Percentiles rank a stretch among this genome's conserved stretches.
phyloP scores from a whole-genome alignment of 108 stramenopile genomes.

The Schizochytrium sp. region DNA sequence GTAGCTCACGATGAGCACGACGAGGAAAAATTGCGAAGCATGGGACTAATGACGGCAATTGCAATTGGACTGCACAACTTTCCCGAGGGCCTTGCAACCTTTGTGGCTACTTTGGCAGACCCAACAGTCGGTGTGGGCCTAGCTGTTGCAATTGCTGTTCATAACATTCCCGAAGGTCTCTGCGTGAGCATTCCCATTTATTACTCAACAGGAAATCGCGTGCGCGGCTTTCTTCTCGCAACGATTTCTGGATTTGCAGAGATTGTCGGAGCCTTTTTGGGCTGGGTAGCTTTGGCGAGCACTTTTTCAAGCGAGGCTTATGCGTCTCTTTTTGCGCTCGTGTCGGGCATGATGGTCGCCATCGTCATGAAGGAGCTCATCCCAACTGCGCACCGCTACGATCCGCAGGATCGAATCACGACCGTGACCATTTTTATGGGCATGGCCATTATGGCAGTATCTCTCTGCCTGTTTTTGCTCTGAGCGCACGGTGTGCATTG shows the following conservation, averaged over 20 bases:
- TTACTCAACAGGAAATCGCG: slow-evolving; percentile 69
- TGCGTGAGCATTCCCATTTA: slow-evolving; percentile 78
- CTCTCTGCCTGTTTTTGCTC: slow-evolving; percentile 67
- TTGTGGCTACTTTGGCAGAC: slow-evolving; percentile 62
- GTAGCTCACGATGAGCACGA: not conserved
- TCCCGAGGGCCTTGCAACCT: slow-evolving; percentile 80
- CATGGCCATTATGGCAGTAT: slow-evolving; percentile 79
- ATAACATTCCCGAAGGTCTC: slow-evolving; percentile 80
- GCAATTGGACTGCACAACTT: slow-evolving; percentile 79
- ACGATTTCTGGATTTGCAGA: slow-evolving; percentile 63
- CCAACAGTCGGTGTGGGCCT: slow-evolving; percentile 54
- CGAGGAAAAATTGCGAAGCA: slow-evolving; percentile 40
- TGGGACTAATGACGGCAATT: slow-evolving; percentile 62
- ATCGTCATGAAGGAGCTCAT: slow-evolving; percentile 77
- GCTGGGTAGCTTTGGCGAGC: slow-evolving; percentile 55
- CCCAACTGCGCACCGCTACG: slow-evolving; percentile 86
- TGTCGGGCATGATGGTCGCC: slow-evolving; percentile 77
- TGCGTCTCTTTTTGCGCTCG: slow-evolving; percentile 68
- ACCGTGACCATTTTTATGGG: slow-evolving; percentile 70
- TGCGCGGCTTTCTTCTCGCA: slow-evolving; percentile 69
- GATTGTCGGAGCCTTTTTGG: slow-evolving; percentile 63
- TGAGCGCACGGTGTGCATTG: not conserved
- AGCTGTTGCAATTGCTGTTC: slow-evolving; percentile 73
- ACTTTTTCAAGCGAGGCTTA: slow-evolving; percentile 49
- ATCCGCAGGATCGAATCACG: slow-evolving; percentile 71